These are phyloP conservation scores for Fragosphaeria purpurea DNA, from an alignment of 2,329 filamentous ascomycete species.

Conservation along the genomic window DNA sequence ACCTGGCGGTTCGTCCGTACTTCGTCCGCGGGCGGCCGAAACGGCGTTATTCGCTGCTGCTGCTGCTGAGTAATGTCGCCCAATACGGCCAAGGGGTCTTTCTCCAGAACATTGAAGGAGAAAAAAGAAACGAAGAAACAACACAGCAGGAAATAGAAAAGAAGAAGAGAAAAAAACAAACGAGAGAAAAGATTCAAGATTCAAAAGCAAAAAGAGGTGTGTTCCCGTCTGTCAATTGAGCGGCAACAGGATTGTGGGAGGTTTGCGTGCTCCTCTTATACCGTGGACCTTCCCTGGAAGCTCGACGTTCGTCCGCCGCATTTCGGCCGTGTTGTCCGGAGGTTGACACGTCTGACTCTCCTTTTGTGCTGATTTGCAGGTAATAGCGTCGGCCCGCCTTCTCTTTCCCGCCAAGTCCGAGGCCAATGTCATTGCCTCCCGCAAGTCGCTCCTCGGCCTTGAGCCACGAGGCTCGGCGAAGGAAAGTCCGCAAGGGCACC, in stretches of 20 bases:
- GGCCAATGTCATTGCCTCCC: too few relatives aligned
- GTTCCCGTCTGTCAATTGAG: too few relatives aligned
- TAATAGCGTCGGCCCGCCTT: too few relatives aligned
- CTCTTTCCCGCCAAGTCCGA: too few relatives aligned
- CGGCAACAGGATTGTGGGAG: too few relatives aligned
- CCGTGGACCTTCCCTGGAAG: background rate
- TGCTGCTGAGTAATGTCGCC: conserved; percentile 1
- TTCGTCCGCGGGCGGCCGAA: conserved; percentile 4
- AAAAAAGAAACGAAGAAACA: background rate
- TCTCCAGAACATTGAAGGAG: background rate
- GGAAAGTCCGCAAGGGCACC: conserved; percentile 42
- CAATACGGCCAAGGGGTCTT: background rate
- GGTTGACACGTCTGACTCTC: too few relatives aligned
- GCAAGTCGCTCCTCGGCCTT: conserved; percentile 5
- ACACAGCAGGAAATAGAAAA: background rate
- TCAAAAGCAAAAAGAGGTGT: too few relatives aligned
- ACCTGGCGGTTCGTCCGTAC: background rate
- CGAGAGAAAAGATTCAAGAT: background rate
- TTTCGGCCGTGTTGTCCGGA: too few relatives aligned
- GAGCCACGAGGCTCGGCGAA: conserved; percentile 23
- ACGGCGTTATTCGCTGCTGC: background rate
- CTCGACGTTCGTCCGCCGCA: background rate
- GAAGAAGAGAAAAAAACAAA: background rate
- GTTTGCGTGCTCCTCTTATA: too few relatives aligned
- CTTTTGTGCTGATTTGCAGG: too few relatives aligned